phyloP scores from a whole-genome alignment of 306 rosid species.

The Quercus agrifolia region DNA sequence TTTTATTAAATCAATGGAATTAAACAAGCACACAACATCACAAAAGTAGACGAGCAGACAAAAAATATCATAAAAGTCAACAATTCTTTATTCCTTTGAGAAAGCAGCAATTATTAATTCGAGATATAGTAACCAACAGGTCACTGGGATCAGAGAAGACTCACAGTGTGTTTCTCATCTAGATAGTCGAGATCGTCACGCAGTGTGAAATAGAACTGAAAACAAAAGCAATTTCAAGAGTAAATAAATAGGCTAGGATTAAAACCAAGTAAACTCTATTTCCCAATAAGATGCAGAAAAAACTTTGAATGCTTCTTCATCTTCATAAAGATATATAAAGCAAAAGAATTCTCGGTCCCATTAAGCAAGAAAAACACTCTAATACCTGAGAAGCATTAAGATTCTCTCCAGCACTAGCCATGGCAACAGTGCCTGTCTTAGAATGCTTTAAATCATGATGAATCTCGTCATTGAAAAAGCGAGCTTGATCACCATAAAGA shows the following conservation, averaged over 20 bases:
- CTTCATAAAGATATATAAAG: background rate
- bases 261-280: background rate
- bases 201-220: constrained; percentile 82
- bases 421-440: constrained; percentile 80
- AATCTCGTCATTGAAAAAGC: constrained; percentile 84
- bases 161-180: constrained; percentile 87
- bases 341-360: background rate
- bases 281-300: background rate
- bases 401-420: constrained; percentile 98
- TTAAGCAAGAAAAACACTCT: background rate
- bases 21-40: background rate
- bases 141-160: constrained; percentile 27
- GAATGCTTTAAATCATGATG: constrained; percentile 90
- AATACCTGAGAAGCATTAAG: constrained; percentile 95
- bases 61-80: background rate
- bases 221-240: constrained; percentile 16
- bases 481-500: constrained; percentile 94
- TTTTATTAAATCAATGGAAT: background rate
- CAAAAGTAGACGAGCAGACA: background rate
- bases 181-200: constrained; percentile 96
- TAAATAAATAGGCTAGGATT: background rate
- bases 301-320: background rate
- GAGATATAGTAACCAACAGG: background rate
- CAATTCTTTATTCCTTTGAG: background rate
- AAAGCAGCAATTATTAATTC: background rate